Evolutionary conservation across 805 yeast species (phyloP).

Genomic region (Jamesozyma rosinii): DNA sequence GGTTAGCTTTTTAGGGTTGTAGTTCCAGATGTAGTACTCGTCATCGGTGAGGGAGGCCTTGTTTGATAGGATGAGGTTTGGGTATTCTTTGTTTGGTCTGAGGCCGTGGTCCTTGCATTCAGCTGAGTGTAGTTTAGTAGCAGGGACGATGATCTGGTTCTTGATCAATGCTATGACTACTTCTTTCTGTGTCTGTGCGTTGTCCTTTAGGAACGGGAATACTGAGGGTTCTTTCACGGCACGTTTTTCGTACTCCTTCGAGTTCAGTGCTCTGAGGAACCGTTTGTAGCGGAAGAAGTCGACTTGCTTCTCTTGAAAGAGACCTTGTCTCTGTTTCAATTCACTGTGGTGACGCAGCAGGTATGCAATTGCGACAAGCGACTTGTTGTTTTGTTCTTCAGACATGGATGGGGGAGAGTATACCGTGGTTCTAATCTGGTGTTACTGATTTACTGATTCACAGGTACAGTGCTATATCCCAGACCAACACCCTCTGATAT

Average conservation of each 20-base stretch:
- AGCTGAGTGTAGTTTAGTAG: conserved; percentile 58
- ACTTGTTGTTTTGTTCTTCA: background rate
- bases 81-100: conserved; percentile 53
- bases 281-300: conserved; percentile 87
- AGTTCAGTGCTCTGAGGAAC: conserved; percentile 64
- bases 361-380: conserved; percentile 52
- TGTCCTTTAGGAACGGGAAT: conserved; percentile 38
- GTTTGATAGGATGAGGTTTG: conserved; percentile 46
- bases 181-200: conserved; percentile 26
- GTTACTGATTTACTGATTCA: no score
- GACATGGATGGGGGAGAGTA: no score
- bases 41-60: conserved; percentile 55
- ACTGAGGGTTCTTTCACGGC: conserved; percentile 39
- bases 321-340: conserved; percentile 77
- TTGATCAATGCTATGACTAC: conserved; percentile 61
- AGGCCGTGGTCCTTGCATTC: conserved; percentile 55
- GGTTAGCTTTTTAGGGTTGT: conserved; percentile 51
- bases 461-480: no score
- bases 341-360: conserved; percentile 53
- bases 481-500: no score
- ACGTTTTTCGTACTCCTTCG: conserved; percentile 56
- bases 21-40: conserved; percentile 78
- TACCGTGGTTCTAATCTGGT: no score
- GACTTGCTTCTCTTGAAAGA: conserved; percentile 56
- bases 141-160: conserved; percentile 66